phyloP scores from a whole-genome alignment of 73 alveolate genomes.

The Tetrahymena elliotti region DNA sequence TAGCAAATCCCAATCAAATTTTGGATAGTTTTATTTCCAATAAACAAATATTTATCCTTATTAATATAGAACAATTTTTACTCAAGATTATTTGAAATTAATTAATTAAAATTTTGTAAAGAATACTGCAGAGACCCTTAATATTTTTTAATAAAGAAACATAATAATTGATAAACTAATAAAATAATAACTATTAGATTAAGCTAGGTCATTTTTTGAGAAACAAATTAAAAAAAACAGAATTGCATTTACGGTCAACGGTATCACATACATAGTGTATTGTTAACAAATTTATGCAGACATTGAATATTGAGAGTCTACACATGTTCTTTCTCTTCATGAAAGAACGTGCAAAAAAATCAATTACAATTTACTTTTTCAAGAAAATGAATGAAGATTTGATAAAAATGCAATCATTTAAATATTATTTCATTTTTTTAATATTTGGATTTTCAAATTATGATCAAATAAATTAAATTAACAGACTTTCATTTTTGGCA shows the following conservation, averaged over 20 bases:
- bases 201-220: not conserved
- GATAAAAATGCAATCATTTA: too few relatives aligned
- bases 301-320: not conserved
- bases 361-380: not conserved
- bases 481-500: not conserved
- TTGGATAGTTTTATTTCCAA: not conserved
- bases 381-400: too few relatives aligned
- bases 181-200: not conserved
- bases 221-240: not conserved
- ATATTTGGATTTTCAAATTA: too few relatives aligned
- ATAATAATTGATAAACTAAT: not conserved
- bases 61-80: not conserved
- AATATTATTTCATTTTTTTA: too few relatives aligned
- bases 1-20: not conserved
- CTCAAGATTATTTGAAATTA: not conserved
- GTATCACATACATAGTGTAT: not conserved
- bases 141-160: not conserved
- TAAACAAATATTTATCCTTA: too few relatives aligned
- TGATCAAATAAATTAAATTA: too few relatives aligned
- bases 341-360: not conserved
- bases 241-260: conserved; percentile 1
- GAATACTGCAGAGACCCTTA: not conserved
- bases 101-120: not conserved
- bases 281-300: not conserved
- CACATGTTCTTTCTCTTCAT: not conserved